A percentile compares a stretch with the other conserved stretches of the same genome.
Evolutionary conservation across 2,329 filamentous ascomycete species (phyloP).

Genomic region (Colletotrichum spinosum): DNA sequence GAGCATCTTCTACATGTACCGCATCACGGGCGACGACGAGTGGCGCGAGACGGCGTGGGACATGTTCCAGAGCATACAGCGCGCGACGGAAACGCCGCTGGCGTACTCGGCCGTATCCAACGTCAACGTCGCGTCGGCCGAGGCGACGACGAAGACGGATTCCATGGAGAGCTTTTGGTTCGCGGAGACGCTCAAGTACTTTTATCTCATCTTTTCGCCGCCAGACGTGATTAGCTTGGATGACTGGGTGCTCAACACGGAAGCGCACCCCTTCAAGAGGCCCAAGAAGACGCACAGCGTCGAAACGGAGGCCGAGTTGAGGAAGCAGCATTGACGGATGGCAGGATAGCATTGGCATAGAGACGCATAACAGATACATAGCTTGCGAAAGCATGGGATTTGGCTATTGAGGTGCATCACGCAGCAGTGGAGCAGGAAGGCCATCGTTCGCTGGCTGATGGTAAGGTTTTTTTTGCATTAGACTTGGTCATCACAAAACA

Average conservation of each 20-base stretch:
- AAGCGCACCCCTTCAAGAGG: conserved; percentile 62
- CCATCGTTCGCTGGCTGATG: too few species aligned
- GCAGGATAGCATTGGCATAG: too few species aligned
- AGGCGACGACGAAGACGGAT: conserved; percentile 35
- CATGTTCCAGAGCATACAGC: conserved; percentile 59
- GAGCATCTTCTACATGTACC: conserved; percentile 64
- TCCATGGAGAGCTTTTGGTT: conserved; percentile 71
- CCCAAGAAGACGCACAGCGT: conserved; percentile 39
- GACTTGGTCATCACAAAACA: too few species aligned
- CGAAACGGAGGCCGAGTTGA: conserved; percentile 27
- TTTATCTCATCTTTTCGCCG: conserved; percentile 78
- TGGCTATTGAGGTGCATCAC: too few species aligned
- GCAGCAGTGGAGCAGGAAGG: too few species aligned
- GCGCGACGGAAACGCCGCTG: conserved; percentile 55
- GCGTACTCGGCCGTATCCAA: conserved; percentile 55
- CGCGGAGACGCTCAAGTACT: conserved; percentile 83
- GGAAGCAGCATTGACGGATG: neutral
- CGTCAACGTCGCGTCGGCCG: conserved; percentile 29
- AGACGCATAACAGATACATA: too few species aligned
- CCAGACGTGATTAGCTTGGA: conserved; percentile 74
- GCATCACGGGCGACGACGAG: conserved; percentile 58
- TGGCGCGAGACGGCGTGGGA: conserved; percentile 60
- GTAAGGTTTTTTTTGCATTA: too few species aligned
- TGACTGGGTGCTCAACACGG: conserved; percentile 74
- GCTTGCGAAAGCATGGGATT: too few species aligned